phyloP scores from a whole-genome alignment of 441 rosid species.

The Euphorbia schlechtendalii region DNA sequence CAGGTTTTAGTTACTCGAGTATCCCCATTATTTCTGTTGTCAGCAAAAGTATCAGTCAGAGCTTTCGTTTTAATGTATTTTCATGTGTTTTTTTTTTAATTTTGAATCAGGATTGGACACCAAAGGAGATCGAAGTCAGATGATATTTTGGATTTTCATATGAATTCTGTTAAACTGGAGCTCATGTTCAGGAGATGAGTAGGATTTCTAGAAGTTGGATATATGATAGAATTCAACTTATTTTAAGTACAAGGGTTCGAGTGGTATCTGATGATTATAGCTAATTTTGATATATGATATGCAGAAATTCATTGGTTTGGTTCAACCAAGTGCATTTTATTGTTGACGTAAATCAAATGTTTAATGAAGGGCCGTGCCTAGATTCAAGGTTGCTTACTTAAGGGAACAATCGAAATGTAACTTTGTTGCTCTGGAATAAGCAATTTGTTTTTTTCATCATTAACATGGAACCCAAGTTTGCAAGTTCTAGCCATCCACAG shows the following conservation, averaged over 20 bases:
- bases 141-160: not conserved
- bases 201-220: slow-evolving; percentile 7
- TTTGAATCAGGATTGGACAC: slow-evolving; percentile 20
- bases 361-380: too few species aligned
- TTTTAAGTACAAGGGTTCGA: slow-evolving; percentile 20
- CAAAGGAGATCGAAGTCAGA: slow-evolving; percentile 13
- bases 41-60: not conserved
- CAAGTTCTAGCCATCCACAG: too few species aligned
- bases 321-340: slow-evolving; percentile 10
- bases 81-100: too few species aligned
- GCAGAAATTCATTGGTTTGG: slow-evolving; percentile 18
- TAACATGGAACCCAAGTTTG: slow-evolving; percentile 63
- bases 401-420: slow-evolving; percentile 28
- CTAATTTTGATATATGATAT: slow-evolving; percentile 11
- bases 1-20: slow-evolving; percentile 9
- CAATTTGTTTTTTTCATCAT: slow-evolving; percentile 15
- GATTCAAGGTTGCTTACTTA: slow-evolving; percentile 15
- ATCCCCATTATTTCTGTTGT: slow-evolving; percentile 1
- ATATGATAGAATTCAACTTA: slow-evolving; percentile 10
- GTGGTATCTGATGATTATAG: slow-evolving; percentile 25
- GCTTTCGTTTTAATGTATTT: not conserved
- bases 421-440: slow-evolving; percentile 15
- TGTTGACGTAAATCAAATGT: slow-evolving; percentile 13
- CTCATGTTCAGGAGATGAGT: slow-evolving; percentile 21
- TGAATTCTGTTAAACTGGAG: slow-evolving; percentile 11